These are phyloP conservation scores for Gracilaria caudata DNA, from an alignment of 23 red algal species.

Conservation along the genomic window DNA sequence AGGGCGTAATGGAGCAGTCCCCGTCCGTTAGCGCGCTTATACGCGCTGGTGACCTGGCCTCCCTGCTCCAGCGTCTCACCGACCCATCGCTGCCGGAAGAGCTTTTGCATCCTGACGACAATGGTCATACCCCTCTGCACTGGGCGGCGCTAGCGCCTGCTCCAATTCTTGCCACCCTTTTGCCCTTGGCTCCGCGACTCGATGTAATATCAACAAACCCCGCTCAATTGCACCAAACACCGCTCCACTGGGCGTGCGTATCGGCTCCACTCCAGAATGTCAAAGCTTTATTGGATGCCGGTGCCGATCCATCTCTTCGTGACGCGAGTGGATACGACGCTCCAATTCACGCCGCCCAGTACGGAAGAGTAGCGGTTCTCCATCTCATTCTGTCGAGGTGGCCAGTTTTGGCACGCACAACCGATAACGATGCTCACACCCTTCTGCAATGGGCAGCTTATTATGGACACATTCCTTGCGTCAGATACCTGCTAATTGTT, in stretches of 20 bases:
- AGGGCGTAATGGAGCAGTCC: slow-evolving; percentile 6
- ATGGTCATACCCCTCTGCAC: slow-evolving; percentile 20
- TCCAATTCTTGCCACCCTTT: slow-evolving; percentile 20
- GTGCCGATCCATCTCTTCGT: slow-evolving; percentile 30
- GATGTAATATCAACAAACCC: slow-evolving; percentile 2
- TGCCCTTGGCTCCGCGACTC: slow-evolving; percentile 1
- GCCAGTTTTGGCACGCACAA: slow-evolving; percentile 28
- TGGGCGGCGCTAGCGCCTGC: slow-evolving; percentile 16
- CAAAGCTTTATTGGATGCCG: slow-evolving; percentile 32
- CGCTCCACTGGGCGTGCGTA: slow-evolving; percentile 68
- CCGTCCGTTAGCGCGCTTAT: background rate
- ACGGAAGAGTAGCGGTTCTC: slow-evolving; percentile 57
- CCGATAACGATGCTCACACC: slow-evolving; percentile 50
- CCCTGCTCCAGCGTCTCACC: slow-evolving; percentile 14
- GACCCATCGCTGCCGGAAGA: slow-evolving; percentile 7
- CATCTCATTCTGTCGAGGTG: slow-evolving; percentile 28
- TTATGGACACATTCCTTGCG: slow-evolving; percentile 50
- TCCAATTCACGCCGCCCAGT: slow-evolving; percentile 57
- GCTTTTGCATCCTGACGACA: slow-evolving; percentile 9
- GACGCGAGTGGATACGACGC: slow-evolving; percentile 69
- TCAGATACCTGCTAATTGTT: slow-evolving; percentile 48
- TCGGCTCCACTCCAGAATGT: slow-evolving; percentile 26
- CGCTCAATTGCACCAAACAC: slow-evolving; percentile 59
- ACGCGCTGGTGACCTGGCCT: slow-evolving; percentile 27
- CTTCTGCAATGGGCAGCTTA: slow-evolving; percentile 83